A percentile compares a stretch with the other conserved stretches of the same genome.
These are phyloP conservation scores for Dactylellina parvicollis DNA, from an alignment of 2,329 filamentous ascomycete genomes.

Conservation along the genomic window DNA sequence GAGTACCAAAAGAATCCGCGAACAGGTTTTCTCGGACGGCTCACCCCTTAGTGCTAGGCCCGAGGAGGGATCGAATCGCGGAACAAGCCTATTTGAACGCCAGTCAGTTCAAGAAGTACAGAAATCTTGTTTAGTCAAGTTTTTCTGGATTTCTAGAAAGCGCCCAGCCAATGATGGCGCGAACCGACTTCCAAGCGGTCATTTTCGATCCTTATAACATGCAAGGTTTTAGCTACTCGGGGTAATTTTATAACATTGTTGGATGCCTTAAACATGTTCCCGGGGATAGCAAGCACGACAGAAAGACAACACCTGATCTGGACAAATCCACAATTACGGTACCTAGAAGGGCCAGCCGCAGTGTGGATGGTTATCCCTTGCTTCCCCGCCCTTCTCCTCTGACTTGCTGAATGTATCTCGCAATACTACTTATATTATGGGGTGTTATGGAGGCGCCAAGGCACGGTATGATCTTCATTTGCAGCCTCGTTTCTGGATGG, in stretches of 20 bases:
- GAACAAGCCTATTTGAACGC: too few species aligned
- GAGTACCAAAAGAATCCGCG: too few species aligned
- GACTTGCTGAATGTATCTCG: conserved; percentile 8
- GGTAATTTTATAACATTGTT: conserved; percentile 20
- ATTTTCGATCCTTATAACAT: not conserved
- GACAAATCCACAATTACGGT: not conserved
- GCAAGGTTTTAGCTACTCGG: not conserved
- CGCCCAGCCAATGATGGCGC: not conserved
- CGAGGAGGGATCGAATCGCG: too few species aligned
- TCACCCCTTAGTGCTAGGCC: too few species aligned
- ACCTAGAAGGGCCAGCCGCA: not conserved
- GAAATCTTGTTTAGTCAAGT: too few species aligned
- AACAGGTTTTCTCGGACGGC: too few species aligned
- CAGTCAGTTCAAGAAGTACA: too few species aligned
- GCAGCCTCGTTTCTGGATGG: conserved; percentile 18
- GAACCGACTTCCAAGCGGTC: not conserved
- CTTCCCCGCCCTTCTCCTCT: conserved; percentile 15
- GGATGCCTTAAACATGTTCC: not conserved
- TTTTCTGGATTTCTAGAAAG: too few species aligned
- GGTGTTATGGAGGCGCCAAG: conserved; percentile 9
- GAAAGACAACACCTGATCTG: conserved; percentile 12
- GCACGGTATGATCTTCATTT: conserved; percentile 33
- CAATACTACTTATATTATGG: not conserved
- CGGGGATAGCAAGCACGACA: not conserved
- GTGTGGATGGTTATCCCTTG: conserved; percentile 7